Conservation (phyloP, 1,139 yeast genomes). For the Kluyveromyces sp. region DNA sequence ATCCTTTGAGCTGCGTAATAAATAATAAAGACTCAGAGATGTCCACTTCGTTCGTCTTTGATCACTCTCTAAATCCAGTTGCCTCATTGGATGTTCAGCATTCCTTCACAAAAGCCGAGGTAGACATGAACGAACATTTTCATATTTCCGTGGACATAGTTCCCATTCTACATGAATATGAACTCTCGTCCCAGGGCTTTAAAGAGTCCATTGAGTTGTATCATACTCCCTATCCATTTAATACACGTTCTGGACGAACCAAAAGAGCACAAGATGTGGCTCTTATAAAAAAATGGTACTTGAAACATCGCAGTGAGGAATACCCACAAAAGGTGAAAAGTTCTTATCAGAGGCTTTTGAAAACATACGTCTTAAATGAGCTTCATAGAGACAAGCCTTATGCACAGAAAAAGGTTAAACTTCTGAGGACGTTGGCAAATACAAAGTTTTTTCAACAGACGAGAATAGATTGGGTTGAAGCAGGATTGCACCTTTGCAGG, state of each 20-base stretch:
- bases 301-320: slow-evolving; percentile 54
- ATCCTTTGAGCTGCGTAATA: slow-evolving; percentile 47
- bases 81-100: slow-evolving; percentile 33
- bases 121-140: slow-evolving; percentile 29
- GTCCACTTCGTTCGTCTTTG: slow-evolving; percentile 51
- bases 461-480: slow-evolving; percentile 95
- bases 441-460: slow-evolving; percentile 92
- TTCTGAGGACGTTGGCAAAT: slow-evolving; percentile 60
- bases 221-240: slow-evolving; percentile 84
- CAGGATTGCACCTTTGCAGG: slow-evolving; percentile 85
- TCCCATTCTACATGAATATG: slow-evolving; percentile 45
- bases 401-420: slow-evolving; percentile 44
- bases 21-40: slow-evolving; percentile 42
- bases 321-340: slow-evolving; percentile 71
- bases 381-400: slow-evolving; percentile 42
- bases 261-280: slow-evolving; percentile 89
- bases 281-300: slow-evolving; percentile 73
- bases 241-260: slow-evolving; percentile 61
- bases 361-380: slow-evolving; percentile 65
- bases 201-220: slow-evolving; percentile 57
- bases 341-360: slow-evolving; percentile 81
- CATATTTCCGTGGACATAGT: slow-evolving; percentile 36
- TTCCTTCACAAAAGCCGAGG: slow-evolving; percentile 20
- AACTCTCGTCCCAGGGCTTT: slow-evolving; percentile 43
- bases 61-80: slow-evolving; percentile 52